Percentiles rank a stretch among this genome's conserved stretches.
phyloP scores from a whole-genome alignment of 2,329 filamentous ascomycete species.

The Teratosphaeria viscida region DNA sequence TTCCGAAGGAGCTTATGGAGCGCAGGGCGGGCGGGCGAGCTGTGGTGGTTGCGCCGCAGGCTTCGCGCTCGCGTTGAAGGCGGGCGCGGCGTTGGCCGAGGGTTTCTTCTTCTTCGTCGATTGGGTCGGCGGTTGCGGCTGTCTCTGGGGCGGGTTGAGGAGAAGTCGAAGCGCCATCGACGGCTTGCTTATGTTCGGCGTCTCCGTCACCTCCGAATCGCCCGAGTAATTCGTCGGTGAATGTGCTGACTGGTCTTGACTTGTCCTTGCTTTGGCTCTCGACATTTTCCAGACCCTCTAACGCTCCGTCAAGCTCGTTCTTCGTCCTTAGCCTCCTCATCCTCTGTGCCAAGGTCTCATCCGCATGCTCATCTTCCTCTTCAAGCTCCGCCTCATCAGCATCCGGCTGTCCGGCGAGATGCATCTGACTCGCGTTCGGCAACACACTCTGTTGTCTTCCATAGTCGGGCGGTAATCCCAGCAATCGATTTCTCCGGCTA shows the following conservation, averaged over 20 bases:
- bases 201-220: slow-evolving; percentile 45
- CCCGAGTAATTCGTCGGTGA: slow-evolving; percentile 58
- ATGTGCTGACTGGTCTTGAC: slow-evolving; percentile 44
- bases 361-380: slow-evolving; percentile 43
- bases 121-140: neutral
- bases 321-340: slow-evolving; percentile 54
- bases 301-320: slow-evolving; percentile 37
- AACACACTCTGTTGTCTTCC: slow-evolving; percentile 14
- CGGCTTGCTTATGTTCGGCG: slow-evolving; percentile 23
- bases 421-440: slow-evolving; percentile 21
- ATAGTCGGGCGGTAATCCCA: slow-evolving; percentile 39
- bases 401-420: slow-evolving; percentile 17
- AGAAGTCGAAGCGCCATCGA: slow-evolving; percentile 1
- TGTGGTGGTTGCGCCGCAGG: slow-evolving; percentile 8
- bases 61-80: slow-evolving; percentile 58
- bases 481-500: slow-evolving; percentile 61
- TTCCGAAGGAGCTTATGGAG: slow-evolving; percentile 47
- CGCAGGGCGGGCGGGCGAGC: slow-evolving; percentile 10
- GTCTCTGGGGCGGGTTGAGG: neutral
- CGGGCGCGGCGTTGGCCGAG: slow-evolving; percentile 66
- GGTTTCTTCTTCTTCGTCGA: slow-evolving; percentile 55
- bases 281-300: slow-evolving; percentile 16
- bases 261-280: slow-evolving; percentile 24
- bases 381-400: slow-evolving; percentile 18
- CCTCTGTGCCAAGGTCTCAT: slow-evolving; percentile 57